Evolutionary conservation across 1,284 basidiomycete species (phyloP), one percentile per base, ranked within the genome.

Genomic region (Butyriboletus appendiculatus): DNA sequence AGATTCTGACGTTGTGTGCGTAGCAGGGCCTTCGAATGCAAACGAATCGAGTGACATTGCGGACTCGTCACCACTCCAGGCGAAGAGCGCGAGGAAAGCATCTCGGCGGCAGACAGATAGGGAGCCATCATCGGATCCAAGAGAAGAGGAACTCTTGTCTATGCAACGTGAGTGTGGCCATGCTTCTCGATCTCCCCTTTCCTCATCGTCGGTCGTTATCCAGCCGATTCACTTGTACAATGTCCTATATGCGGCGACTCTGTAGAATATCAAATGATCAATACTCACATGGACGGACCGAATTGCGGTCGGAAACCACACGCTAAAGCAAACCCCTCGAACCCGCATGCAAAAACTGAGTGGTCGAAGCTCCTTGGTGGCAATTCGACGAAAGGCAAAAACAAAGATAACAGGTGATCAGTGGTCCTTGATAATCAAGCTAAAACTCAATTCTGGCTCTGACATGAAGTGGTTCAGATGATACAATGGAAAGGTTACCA

Each of bases 201-300:
- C 10, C 42, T 60, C 22, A 61, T 40, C 15, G 7, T 45, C n/a
- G 41, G n/a, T 38, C 10, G 18, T 43, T 22, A 20, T 48, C 15
- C 50, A 75, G 74, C 68, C 7, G 65, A 71, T 45, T 63, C 65
- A 26, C 43, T 71, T 12, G 78, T 86, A 1, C 40, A 66, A 3
- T 90, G 87, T 61, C 87, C 87, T 12, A 53, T 86, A 45, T 90
- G 88, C 59, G 59, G 65, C 12, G 73, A 71, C 52, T 60, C 52
- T 16, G 76, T 88, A 20, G 70, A 69, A 30, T 73, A 74, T 26
- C 65, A 71, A 30, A 63, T 57, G 14, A 81, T 89, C 49, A 87
- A 89, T 61, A 53, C 60, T 6, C 88, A 90, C 60, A 73, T 90
- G 43, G 87, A 68, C 6, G 65, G 67, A 30, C 56, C 57, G 18